A percentile compares a stretch with the other conserved stretches of the same genome.
phyloP scores from a whole-genome alignment of 495 filamentous ascomycete species.

The Cercophora sp. region DNA sequence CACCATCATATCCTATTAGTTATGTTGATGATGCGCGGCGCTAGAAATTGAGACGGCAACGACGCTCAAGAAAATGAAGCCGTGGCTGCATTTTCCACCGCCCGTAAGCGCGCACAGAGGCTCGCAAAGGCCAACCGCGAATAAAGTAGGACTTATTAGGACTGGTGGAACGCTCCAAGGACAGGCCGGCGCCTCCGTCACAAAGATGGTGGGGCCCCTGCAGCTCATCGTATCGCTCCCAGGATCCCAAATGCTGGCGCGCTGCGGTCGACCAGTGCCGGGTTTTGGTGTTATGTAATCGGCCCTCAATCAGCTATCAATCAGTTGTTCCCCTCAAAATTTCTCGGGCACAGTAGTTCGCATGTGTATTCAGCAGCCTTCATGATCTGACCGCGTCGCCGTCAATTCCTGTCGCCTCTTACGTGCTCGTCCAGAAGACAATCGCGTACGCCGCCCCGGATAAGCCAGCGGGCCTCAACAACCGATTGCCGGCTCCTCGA shows the following conservation, averaged over 20 bases:
- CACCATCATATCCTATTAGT: no score
- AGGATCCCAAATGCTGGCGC: not conserved
- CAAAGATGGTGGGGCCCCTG: not conserved
- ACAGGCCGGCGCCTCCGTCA: not conserved
- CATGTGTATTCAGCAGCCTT: slow-evolving; percentile 6
- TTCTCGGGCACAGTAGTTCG: slow-evolving; percentile 12
- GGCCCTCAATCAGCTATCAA: slow-evolving; percentile 22
- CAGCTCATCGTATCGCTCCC: slow-evolving; percentile 7
- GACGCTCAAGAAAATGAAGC: no score
- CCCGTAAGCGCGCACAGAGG: no score
- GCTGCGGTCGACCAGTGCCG: not conserved
- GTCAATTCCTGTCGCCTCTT: not conserved
- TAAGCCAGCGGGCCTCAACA: no score
- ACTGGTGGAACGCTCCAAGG: not conserved
- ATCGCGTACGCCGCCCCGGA: no score
- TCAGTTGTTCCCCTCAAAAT: slow-evolving; percentile 30
- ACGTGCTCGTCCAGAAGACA: no score
- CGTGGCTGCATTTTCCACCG: no score
- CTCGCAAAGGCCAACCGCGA: not conserved
- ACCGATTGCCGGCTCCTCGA: not conserved
- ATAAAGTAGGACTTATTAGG: not conserved
- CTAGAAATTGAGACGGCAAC: no score
- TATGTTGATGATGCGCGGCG: no score
- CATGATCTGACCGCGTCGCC: not conserved
- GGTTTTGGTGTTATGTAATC: slow-evolving; percentile 19